phyloP scores from a whole-genome alignment of 371 early-diverging fungal genomes.

The Mucor piriformis region DNA sequence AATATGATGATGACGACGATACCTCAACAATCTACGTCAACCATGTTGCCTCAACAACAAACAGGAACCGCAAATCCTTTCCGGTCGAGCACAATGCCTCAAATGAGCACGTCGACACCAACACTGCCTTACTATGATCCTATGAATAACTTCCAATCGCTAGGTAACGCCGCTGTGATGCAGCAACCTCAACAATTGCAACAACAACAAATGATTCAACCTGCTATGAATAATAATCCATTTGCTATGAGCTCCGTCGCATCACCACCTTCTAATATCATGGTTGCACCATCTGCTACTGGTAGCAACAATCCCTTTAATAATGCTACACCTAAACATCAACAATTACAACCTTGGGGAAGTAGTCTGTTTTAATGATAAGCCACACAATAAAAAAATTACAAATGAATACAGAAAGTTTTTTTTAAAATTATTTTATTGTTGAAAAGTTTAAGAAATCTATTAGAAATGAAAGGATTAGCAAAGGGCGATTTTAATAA shows the following conservation, averaged over 20 bases:
- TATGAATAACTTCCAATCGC: not conserved
- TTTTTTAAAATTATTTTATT: not conserved
- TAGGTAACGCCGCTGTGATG: too few relatives aligned
- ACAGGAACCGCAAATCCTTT: constrained; percentile 24
- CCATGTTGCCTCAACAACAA: constrained; percentile 1
- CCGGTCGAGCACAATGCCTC: constrained; percentile 30
- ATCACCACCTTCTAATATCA: not conserved
- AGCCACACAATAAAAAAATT: not conserved
- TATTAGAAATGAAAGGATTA: too few relatives aligned
- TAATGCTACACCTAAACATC: not conserved
- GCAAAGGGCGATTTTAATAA: not conserved
- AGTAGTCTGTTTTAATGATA: constrained; percentile 10
- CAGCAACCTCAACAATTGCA: too few relatives aligned
- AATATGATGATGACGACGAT: not conserved
- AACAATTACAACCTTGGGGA: constrained; percentile 14
- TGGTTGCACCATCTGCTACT: constrained; percentile 6
- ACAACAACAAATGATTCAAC: too few relatives aligned
- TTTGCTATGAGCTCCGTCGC: not conserved
- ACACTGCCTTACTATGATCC: not conserved
- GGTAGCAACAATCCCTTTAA: constrained; percentile 13
- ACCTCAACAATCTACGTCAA: constrained; percentile 9
- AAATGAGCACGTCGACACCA: not conserved
- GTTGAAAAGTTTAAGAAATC: too few relatives aligned
- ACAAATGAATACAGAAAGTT: not conserved
- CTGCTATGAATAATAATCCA: constrained; percentile 13